Evolutionary conservation across 2,329 filamentous ascomycete genomes (phyloP).

Genomic region (Aspergillus terreus): DNA sequence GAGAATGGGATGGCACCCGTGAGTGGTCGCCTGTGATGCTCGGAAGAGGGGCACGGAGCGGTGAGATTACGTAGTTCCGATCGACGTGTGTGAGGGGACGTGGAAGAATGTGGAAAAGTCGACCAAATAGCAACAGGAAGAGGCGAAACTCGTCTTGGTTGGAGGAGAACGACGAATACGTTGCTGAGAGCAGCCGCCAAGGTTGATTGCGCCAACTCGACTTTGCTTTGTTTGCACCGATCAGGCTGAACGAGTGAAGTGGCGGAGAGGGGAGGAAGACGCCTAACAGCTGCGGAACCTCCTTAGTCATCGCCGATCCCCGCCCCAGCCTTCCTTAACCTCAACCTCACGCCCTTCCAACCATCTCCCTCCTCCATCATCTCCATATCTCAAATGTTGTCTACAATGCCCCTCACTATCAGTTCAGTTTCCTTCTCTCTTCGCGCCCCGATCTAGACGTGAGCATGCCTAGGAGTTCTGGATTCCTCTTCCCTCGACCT

Average conservation of each 20-base stretch:
- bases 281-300: not conserved
- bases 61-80: slow-evolving; percentile 5
- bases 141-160: too few relatives aligned
- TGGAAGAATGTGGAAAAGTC: not conserved
- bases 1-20: not conserved
- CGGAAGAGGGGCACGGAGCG: slow-evolving; percentile 10
- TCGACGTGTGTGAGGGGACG: not conserved
- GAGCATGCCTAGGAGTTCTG: slow-evolving; percentile 16
- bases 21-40: slow-evolving; percentile 11
- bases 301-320: slow-evolving; percentile 23
- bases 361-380: slow-evolving; percentile 4
- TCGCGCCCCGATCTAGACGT: slow-evolving; percentile 16
- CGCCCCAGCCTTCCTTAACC: slow-evolving; percentile 11
- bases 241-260: not conserved
- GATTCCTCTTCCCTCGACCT: not conserved
- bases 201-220: not conserved
- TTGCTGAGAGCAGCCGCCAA: not conserved
- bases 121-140: not conserved
- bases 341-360: slow-evolving; percentile 5
- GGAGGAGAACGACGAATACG: not conserved
- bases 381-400: slow-evolving; percentile 1
- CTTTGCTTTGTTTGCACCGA: slow-evolving; percentile 20
- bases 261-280: slow-evolving; percentile 1
- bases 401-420: slow-evolving; percentile 2
- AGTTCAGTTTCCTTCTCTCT: slow-evolving; percentile 2